Percentiles rank a stretch among this genome's conserved stretches.
Evolutionary conservation across 2,329 filamentous ascomycete genomes (phyloP).

Genomic region (Hymenoscyphus linearis): DNA sequence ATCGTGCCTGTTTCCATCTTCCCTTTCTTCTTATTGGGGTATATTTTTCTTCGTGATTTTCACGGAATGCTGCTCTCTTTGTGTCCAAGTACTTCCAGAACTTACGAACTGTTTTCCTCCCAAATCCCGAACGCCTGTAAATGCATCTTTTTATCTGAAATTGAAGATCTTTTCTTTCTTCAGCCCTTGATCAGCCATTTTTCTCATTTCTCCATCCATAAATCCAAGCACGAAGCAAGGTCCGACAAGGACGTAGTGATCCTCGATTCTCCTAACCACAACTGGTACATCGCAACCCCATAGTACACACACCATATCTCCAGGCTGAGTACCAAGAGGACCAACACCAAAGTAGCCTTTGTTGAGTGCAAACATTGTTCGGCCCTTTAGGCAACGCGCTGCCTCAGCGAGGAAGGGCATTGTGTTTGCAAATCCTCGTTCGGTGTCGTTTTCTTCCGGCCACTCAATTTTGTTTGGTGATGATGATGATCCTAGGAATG

Average conservation of each 20-base stretch:
- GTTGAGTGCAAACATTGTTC: constrained; percentile 6
- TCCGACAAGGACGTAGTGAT: constrained; percentile 7
- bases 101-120: neutral
- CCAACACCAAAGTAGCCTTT: constrained; percentile 10
- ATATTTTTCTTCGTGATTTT: neutral
- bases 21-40: neutral
- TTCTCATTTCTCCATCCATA: constrained; percentile 10
- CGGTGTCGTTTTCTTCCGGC: neutral
- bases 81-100: neutral
- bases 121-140: neutral
- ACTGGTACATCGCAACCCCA: constrained; percentile 9
- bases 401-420: constrained; percentile 4
- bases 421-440: constrained; percentile 3
- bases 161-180: constrained; percentile 3
- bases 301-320: constrained; percentile 6
- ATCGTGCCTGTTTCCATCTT: neutral
- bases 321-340: constrained; percentile 1
- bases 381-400: constrained; percentile 2
- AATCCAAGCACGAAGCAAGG: constrained; percentile 11
- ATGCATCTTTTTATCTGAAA: neutral
- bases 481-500: constrained; percentile 1
- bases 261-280: constrained; percentile 4
- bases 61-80: neutral
- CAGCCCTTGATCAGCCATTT: constrained; percentile 1
- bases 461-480: neutral